Percentiles rank a stretch among this genome's conserved stretches.
Conservation (phyloP, 2,329 filamentous ascomycete genomes). For the Botrytis byssoidea region DNA sequence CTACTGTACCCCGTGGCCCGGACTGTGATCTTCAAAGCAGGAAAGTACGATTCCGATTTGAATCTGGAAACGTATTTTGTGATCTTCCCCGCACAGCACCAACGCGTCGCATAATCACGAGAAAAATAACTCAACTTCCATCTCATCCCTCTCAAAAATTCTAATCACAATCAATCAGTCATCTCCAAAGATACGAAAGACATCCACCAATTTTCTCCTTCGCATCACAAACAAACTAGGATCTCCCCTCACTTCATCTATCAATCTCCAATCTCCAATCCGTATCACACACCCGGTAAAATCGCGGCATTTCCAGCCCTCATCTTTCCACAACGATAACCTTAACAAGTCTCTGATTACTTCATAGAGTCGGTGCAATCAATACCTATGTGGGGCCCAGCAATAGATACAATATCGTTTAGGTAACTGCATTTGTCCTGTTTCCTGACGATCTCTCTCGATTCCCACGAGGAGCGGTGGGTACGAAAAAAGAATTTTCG, state of each 20-base stretch:
- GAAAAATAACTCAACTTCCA: neutral
- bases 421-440: neutral
- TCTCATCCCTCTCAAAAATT: neutral
- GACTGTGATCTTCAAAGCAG: neutral
- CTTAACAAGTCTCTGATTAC: neutral
- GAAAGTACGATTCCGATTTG: neutral
- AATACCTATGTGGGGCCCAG: conserved; percentile 1
- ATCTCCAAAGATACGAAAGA: neutral
- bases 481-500: neutral
- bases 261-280: neutral
- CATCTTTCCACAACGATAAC: neutral
- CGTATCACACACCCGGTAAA: neutral
- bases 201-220: neutral
- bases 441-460: neutral
- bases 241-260: neutral
- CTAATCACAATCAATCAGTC: neutral
- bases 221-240: neutral
- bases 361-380: neutral
- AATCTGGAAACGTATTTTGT: neutral
- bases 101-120: neutral
- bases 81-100: neutral
- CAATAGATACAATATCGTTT: neutral
- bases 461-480: neutral
- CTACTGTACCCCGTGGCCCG: neutral
- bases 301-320: neutral